Percentiles rank a stretch among this genome's conserved stretches.
Evolutionary conservation across 108 stramenopile genomes (phyloP).

Genomic region (Nitzschia putrida): DNA sequence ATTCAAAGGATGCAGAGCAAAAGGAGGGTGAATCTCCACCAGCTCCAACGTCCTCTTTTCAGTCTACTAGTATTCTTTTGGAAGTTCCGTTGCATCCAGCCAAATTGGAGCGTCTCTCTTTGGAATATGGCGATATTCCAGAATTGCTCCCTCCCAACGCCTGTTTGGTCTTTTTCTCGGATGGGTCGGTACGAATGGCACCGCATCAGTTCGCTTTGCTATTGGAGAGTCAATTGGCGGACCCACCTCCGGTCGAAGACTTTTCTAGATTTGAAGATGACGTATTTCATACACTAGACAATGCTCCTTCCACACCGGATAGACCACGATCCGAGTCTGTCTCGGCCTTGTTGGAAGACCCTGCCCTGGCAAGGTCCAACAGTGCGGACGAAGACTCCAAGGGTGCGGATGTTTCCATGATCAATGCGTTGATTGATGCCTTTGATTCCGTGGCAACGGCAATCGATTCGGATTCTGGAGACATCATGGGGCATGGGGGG

Average conservation of each 20-base stretch:
- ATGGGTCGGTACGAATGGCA: constrained; percentile 59
- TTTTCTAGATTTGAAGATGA: constrained; percentile 52
- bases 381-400: neutral
- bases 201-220: constrained; percentile 47
- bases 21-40: neutral
- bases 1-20: constrained; percentile 48
- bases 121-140: constrained; percentile 2
- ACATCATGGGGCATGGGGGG: neutral
- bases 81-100: constrained; percentile 82
- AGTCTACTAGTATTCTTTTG: constrained; percentile 52
- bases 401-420: neutral
- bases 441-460: neutral
- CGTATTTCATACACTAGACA: constrained; percentile 41
- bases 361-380: neutral
- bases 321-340: constrained; percentile 19
- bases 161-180: constrained; percentile 66
- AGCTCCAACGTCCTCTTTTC: neutral
- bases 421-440: constrained; percentile 8
- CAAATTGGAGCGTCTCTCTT: constrained; percentile 76
- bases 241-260: constrained; percentile 28
- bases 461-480: neutral
- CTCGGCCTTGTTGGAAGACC: constrained; percentile 29
- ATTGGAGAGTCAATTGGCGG: constrained; percentile 24
- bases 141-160: constrained; percentile 70
- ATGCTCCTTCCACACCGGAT: constrained; percentile 1